Percentiles rank a stretch among this genome's conserved stretches.
phyloP scores from a whole-genome alignment of 1,284 basidiomycete genomes.

The Ganoderma meredithae region DNA sequence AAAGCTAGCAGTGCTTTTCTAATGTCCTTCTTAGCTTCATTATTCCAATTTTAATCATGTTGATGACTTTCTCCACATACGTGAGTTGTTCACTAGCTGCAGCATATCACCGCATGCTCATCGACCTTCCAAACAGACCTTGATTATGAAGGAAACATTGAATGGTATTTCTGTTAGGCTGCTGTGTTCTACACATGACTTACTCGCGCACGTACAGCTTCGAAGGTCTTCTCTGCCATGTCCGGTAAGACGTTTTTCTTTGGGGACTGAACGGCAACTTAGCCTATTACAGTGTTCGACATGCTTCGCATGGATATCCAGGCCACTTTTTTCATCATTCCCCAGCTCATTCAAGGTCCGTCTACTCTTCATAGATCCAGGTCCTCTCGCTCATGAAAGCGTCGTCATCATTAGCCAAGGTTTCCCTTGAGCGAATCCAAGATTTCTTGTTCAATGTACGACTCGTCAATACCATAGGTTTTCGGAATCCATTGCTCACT shows the following conservation, averaged over 20 bases:
- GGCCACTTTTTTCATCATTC: slow-evolving; percentile 42
- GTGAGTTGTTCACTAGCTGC: slow-evolving; percentile 32
- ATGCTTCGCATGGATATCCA: slow-evolving; percentile 44
- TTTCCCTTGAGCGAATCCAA: slow-evolving; percentile 55
- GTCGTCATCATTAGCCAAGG: slow-evolving; percentile 41
- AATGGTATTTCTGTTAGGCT: slow-evolving; percentile 34
- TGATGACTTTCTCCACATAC: slow-evolving; percentile 70
- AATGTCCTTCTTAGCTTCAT: slow-evolving; percentile 49
- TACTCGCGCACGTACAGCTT: slow-evolving; percentile 38
- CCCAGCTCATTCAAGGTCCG: slow-evolving; percentile 39
- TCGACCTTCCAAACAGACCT: slow-evolving; percentile 38
- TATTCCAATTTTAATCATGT: slow-evolving; percentile 72
- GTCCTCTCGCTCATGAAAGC: neutral
- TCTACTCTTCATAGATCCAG: neutral
- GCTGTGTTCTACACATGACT: slow-evolving; percentile 15
- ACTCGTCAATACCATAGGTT: slow-evolving; percentile 7
- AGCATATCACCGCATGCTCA: too few relatives aligned
- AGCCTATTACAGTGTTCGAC: slow-evolving; percentile 42
- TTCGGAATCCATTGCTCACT: slow-evolving; percentile 8
- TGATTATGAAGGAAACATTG: slow-evolving; percentile 43
- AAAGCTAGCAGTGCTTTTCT: too few relatives aligned
- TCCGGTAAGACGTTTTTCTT: slow-evolving; percentile 35
- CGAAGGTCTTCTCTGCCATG: slow-evolving; percentile 50
- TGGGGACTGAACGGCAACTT: too few relatives aligned
- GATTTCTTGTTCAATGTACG: slow-evolving; percentile 53